phyloP scores from a whole-genome alignment of 2,329 filamentous ascomycete species.

The Aspergillus sp. region DNA sequence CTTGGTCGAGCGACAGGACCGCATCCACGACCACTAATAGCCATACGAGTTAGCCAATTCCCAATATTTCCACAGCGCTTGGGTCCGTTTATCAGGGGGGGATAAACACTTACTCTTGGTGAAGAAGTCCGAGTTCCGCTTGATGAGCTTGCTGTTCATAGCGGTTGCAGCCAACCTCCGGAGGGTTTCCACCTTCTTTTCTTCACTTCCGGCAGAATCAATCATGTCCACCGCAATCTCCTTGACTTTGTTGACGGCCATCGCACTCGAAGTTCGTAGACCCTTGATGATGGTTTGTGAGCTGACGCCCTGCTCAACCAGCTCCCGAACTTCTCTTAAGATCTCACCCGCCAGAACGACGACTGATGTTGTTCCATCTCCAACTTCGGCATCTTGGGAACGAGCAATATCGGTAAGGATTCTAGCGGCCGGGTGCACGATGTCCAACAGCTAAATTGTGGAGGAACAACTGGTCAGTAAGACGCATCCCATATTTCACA shows the following conservation, averaged over 20 bases:
- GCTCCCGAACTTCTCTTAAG: constrained; percentile 92
- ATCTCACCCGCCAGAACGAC: constrained; percentile 98
- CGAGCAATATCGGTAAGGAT: constrained; percentile 97
- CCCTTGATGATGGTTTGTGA: constrained; percentile 98
- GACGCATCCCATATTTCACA: not conserved
- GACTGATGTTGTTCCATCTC: constrained; percentile 95
- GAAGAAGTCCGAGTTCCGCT: constrained; percentile 95
- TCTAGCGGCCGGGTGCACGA: constrained; percentile 93
- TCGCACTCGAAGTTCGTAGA: constrained; percentile 77
- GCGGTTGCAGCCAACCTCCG: constrained; percentile 87
- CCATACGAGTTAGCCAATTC: constrained; percentile 15
- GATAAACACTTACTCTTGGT: constrained; percentile 72
- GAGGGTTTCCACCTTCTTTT: constrained; percentile 84
- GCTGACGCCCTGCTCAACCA: constrained; percentile 95
- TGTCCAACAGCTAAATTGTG: constrained; percentile 76
- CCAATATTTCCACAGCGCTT: not conserved
- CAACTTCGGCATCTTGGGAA: constrained; percentile 98
- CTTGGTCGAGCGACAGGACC: constrained; percentile 90
- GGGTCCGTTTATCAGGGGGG: not conserved
- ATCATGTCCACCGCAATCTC: constrained; percentile 75
- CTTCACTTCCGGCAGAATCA: constrained; percentile 75
- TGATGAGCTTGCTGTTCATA: constrained; percentile 99
- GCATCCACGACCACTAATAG: constrained; percentile 90
- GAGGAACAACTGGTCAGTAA: constrained; percentile 10
- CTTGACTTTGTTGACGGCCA: constrained; percentile 98